A percentile compares a stretch with the other conserved stretches of the same genome.
These are phyloP conservation scores for Tolypocladium guangdongense DNA, from an alignment of 2,329 filamentous ascomycete species.

Conservation along the genomic window DNA sequence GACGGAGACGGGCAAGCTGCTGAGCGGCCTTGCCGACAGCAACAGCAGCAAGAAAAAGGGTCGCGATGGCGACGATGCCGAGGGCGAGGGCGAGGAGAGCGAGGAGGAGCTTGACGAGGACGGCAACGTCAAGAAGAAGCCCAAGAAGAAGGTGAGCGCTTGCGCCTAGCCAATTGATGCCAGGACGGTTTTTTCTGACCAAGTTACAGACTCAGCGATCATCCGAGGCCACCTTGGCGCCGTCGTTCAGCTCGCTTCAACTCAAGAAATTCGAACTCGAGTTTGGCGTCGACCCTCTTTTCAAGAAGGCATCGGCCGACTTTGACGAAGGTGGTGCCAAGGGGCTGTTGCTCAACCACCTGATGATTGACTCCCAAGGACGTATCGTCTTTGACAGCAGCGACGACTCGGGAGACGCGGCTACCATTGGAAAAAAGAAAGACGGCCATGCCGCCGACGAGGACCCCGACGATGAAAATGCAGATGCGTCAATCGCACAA, in stretches of 20 bases:
- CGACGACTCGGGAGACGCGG: constrained; percentile 59
- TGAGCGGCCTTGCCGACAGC: constrained; percentile 88
- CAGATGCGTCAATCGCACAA: constrained; percentile 15
- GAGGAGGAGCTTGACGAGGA: constrained; percentile 54
- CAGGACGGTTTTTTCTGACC: neutral
- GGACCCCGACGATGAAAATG: constrained; percentile 20
- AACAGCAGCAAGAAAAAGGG: constrained; percentile 66
- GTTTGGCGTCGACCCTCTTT: constrained; percentile 93
- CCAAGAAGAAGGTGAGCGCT: constrained; percentile 60
- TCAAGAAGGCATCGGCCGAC: constrained; percentile 97
- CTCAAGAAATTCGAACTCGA: constrained; percentile 97
- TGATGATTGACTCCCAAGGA: constrained; percentile 87
- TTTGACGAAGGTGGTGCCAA: constrained; percentile 98
- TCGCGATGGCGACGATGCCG: constrained; percentile 51
- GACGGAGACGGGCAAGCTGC: constrained; percentile 87
- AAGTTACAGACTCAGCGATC: constrained; percentile 52
- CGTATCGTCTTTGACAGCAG: constrained; percentile 98
- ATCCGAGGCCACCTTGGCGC: constrained; percentile 85
- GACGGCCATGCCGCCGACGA: constrained; percentile 30
- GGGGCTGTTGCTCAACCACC: constrained; percentile 84
- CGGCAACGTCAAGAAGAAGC: constrained; percentile 47
- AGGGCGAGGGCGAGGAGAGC: constrained; percentile 60
- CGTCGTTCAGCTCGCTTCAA: constrained; percentile 78
- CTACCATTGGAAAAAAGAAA: constrained; percentile 20
- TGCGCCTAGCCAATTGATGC: neutral